phyloP scores from a whole-genome alignment of 371 early-diverging fungal species.

The Hamiltosporidium magnivora region DNA sequence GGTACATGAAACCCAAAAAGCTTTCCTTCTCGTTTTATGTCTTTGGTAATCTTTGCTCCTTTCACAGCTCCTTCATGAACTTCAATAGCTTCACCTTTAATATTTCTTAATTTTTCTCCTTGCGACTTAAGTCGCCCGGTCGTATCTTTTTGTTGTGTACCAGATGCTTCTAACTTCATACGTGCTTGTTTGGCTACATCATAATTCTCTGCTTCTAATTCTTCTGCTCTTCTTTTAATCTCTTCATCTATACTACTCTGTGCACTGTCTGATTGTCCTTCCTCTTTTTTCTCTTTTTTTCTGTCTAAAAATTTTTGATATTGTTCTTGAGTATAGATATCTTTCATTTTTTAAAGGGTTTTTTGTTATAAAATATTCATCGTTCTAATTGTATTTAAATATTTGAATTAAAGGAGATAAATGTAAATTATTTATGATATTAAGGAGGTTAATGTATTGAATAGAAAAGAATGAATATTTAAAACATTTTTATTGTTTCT shows the following conservation, averaged over 20 bases:
- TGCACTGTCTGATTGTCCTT: too few relatives aligned
- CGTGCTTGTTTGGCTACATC: constrained; percentile 20
- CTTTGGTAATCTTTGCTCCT: constrained; percentile 30
- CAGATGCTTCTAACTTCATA: constrained; percentile 28
- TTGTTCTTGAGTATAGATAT: background rate
- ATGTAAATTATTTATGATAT: background rate
- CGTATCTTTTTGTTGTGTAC: constrained; percentile 34
- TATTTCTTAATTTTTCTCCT: constrained; percentile 34
- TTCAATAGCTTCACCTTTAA: constrained; percentile 19
- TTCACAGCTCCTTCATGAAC: constrained; percentile 32
- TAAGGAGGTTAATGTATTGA: background rate
- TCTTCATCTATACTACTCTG: constrained; percentile 4
- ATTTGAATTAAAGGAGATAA: background rate
- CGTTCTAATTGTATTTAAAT: background rate
- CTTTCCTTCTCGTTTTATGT: constrained; percentile 36
- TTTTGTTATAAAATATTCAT: background rate
- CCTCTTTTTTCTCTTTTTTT: background rate
- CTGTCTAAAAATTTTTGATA: background rate
- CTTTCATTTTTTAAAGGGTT: background rate
- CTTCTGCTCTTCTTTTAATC: constrained; percentile 25
- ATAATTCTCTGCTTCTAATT: constrained; percentile 42
- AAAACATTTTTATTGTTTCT: background rate
- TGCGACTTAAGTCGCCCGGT: constrained; percentile 34
- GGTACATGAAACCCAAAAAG: constrained; percentile 26
- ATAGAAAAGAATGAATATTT: background rate